Conservation (phyloP, 768 basidiomycete genomes). For the Xerocomus potaroensis region DNA sequence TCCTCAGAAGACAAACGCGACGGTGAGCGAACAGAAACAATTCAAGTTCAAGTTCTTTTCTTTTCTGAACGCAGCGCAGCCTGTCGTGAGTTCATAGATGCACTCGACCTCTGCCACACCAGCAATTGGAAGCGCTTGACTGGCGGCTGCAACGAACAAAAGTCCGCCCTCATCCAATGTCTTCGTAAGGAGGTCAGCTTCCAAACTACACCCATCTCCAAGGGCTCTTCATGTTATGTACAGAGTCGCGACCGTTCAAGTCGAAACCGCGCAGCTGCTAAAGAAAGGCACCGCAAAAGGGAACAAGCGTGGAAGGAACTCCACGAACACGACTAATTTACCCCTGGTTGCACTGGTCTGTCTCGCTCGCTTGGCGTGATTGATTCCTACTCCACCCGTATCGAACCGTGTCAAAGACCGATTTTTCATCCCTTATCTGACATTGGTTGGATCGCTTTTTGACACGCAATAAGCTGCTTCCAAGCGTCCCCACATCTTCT, state of each 20-base stretch:
- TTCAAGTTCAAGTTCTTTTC: too few relatives aligned
- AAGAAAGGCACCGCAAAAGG: conserved; percentile 49
- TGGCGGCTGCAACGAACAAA: conserved; percentile 66
- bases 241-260: conserved; percentile 59
- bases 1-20: conserved; percentile 65
- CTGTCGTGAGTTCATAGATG: conserved; percentile 74
- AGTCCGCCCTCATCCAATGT: conserved; percentile 66
- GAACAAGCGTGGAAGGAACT: conserved; percentile 63
- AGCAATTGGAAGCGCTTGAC: conserved; percentile 60
- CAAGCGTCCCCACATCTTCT: background rate
- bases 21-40: too few relatives aligned
- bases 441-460: background rate
- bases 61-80: too few relatives aligned
- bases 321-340: conserved; percentile 40
- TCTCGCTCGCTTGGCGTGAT: too few relatives aligned
- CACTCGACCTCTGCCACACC: conserved; percentile 66
- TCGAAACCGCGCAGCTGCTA: conserved; percentile 58
- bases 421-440: conserved; percentile 2
- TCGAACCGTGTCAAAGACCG: too few relatives aligned
- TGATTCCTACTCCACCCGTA: background rate
- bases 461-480: background rate
- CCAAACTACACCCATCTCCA: background rate
- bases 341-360: background rate
- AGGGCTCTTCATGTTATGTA: conserved; percentile 2
- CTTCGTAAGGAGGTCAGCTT: conserved; percentile 61